Evolutionary conservation across 345 rosid species (phyloP).

Genomic region (Bruguiera parviflora): DNA sequence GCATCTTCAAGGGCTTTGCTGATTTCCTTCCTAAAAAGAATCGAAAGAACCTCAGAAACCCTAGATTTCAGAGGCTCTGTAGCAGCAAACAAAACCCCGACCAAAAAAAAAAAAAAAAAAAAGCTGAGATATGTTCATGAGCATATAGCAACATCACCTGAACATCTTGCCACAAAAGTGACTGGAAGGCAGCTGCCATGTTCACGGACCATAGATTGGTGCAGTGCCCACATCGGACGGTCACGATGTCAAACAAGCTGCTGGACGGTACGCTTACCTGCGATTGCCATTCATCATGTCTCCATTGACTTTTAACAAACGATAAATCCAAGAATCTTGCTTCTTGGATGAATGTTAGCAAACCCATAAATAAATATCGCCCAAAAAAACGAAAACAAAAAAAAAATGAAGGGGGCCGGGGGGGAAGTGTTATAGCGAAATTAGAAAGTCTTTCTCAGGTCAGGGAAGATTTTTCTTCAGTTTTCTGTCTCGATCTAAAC

Average conservation of each 20-base stretch:
- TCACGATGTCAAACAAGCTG: conserved; percentile 78
- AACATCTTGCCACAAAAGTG: conserved; percentile 65
- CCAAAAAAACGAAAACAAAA: neutral
- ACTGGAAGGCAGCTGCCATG: conserved; percentile 94
- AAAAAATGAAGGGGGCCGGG: neutral
- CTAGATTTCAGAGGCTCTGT: conserved; percentile 32
- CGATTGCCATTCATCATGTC: conserved; percentile 6
- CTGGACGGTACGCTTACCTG: conserved; percentile 98
- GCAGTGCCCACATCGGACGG: conserved; percentile 99
- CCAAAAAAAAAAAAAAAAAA: conserved; percentile 16
- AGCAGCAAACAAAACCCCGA: neutral
- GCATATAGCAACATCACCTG: conserved; percentile 40
- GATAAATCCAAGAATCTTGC: neutral
- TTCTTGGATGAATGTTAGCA: neutral
- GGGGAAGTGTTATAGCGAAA: no score
- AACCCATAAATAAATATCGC: no score
- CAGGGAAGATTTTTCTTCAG: no score
- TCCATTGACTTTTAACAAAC: no score
- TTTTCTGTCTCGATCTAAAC: no score
- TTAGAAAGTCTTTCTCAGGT: no score
- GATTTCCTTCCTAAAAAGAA: conserved; percentile 32
- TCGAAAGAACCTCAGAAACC: conserved; percentile 26
- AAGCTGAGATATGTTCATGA: neutral
- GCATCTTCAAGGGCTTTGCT: conserved; percentile 5
- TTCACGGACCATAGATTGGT: conserved; percentile 95